Conservation (phyloP, 371 early-diverging fungal genomes). For the Synchytrium microbalum region DNA sequence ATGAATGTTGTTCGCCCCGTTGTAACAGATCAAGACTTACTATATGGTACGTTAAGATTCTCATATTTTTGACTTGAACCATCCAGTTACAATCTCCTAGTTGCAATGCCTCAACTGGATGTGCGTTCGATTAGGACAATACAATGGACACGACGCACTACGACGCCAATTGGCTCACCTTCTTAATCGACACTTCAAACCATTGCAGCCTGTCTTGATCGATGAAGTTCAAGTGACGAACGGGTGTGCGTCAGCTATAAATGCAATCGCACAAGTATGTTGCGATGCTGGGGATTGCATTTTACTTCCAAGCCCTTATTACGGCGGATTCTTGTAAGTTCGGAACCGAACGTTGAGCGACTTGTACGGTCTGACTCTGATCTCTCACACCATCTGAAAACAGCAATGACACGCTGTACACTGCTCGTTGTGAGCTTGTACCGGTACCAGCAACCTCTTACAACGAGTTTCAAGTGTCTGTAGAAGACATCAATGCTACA, state of each 20-base stretch:
- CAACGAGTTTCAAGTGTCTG: too few species aligned
- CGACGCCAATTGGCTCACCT: not conserved
- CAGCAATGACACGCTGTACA: not conserved
- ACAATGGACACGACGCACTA: not conserved
- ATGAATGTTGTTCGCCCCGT: not conserved
- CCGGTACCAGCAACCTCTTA: too few species aligned
- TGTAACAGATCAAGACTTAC: not conserved
- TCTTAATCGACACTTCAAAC: not conserved
- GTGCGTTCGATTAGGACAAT: too few species aligned
- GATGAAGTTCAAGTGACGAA: not conserved
- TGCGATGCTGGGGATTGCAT: constrained; percentile 1
- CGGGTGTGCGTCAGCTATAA: not conserved
- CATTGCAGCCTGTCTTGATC: not conserved
- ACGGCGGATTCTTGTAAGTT: not conserved
- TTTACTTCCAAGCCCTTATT: not conserved
- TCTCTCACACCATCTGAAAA: not conserved
- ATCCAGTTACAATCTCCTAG: too few species aligned
- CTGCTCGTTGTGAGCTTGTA: not conserved
- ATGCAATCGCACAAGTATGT: not conserved
- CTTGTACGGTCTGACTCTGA: not conserved
- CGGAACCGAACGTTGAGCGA: too few species aligned
- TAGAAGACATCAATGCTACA: not conserved
- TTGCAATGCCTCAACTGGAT: too few species aligned
- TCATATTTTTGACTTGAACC: too few species aligned
- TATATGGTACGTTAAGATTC: too few species aligned